Evolutionary conservation across 331 rosid genomes (phyloP).

Genomic region (Prunus yedoensis): DNA sequence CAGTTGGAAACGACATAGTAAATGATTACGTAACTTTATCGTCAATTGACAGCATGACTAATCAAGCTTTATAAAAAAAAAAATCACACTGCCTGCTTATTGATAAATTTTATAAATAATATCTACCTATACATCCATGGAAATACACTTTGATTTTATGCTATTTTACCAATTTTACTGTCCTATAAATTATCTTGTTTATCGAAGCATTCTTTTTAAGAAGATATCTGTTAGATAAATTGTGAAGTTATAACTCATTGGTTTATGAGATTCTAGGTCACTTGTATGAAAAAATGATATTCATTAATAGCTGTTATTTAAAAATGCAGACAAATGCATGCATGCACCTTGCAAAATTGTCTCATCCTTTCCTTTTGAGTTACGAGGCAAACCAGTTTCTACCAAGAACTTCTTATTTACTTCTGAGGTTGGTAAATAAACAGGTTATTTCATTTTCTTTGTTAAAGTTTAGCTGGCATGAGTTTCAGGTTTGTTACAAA

Average conservation of each 20-base stretch:
- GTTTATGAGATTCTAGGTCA: background rate
- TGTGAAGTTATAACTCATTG: background rate
- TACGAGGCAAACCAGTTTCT: constrained; percentile 35
- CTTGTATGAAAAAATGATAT: background rate
- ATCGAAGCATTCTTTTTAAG: background rate
- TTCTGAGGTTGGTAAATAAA: constrained; percentile 36
- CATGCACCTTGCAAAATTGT: constrained; percentile 39
- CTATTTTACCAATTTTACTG: no score
- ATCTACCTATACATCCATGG: no score
- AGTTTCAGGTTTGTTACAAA: background rate
- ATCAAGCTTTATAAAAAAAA: no score
- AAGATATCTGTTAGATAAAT: background rate
- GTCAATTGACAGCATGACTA: no score
- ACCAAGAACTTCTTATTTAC: constrained; percentile 35
- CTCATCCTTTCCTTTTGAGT: constrained; percentile 34
- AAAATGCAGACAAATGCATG: constrained; percentile 14
- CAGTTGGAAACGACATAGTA: no score
- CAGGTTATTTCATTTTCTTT: background rate
- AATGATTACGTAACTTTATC: no score
- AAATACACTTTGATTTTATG: no score
- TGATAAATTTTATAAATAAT: no score
- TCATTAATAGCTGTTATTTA: background rate
- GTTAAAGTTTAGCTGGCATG: background rate
- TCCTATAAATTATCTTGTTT: background rate
- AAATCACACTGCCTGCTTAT: no score